Percentiles rank a stretch among this genome's conserved stretches.
Conservation (phyloP, 179 eudicot genomes). For the Beta lomatogona region DNA sequence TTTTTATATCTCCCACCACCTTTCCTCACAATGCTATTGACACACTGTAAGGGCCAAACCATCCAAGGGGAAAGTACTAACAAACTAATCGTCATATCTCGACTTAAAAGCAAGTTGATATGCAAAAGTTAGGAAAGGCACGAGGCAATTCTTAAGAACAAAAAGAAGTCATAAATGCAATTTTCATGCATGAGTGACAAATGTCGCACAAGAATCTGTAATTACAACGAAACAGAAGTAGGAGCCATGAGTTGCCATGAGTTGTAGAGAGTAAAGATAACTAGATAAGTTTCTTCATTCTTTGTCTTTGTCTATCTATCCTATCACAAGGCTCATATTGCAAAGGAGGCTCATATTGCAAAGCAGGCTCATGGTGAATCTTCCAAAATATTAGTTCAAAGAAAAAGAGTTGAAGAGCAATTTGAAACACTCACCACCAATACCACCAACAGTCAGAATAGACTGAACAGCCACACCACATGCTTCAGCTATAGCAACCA, state of each 20-base stretch:
- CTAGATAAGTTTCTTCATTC: background rate
- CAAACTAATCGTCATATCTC: background rate
- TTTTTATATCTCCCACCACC: background rate
- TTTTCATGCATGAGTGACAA: background rate
- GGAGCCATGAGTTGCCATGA: too few relatives aligned
- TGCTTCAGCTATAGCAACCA: slow-evolving; percentile 88
- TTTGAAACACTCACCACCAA: slow-evolving; percentile 69
- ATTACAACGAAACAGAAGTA: too few relatives aligned
- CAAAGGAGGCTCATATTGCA: too few relatives aligned
- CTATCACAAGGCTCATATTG: background rate
- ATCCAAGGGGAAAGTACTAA: background rate
- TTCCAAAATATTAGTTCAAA: background rate
- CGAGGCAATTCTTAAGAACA: background rate
- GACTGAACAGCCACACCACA: slow-evolving; percentile 98
- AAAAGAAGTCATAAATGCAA: background rate
- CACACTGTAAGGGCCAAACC: background rate
- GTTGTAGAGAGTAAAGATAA: too few relatives aligned
- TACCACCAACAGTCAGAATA: slow-evolving; percentile 89
- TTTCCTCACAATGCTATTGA: background rate
- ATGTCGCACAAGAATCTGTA: background rate
- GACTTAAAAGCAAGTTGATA: background rate
- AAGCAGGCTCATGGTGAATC: background rate
- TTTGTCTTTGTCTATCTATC: background rate
- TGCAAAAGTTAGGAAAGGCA: background rate
- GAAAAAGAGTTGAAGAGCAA: background rate